Conservation (phyloP, 805 yeast species). For the Saturnispora gosingensis region DNA sequence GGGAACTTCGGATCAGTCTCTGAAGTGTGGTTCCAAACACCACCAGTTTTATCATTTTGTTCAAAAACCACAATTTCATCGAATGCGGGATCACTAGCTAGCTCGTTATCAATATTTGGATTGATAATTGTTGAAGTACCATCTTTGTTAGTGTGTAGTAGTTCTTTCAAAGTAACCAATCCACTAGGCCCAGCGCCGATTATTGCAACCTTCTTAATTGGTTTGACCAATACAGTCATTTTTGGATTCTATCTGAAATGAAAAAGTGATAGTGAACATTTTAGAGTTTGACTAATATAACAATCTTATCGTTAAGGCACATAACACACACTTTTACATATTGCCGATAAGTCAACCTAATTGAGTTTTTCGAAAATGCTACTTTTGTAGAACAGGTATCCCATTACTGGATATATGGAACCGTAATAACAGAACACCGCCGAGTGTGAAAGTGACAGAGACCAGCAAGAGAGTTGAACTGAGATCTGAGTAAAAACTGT, state of each 20-base stretch:
- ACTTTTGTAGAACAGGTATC: no score
- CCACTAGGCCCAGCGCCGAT: constrained; percentile 33
- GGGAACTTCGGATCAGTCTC: constrained; percentile 18
- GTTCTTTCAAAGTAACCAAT: constrained; percentile 24
- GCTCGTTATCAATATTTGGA: not conserved
- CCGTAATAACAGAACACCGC: not conserved
- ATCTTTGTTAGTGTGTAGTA: constrained; percentile 22
- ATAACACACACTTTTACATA: no score
- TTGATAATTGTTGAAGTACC: constrained; percentile 21
- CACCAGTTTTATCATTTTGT: constrained; percentile 30
- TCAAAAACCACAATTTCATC: constrained; percentile 32
- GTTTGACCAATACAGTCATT: not conserved
- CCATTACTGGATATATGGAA: no score
- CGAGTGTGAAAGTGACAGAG: not conserved
- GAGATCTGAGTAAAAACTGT: not conserved
- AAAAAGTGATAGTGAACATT: not conserved
- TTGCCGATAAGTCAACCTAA: not conserved
- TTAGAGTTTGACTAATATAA: not conserved
- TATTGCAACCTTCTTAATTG: constrained; percentile 27
- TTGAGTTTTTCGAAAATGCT: not conserved
- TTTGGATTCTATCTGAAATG: not conserved
- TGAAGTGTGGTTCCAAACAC: constrained; percentile 29
- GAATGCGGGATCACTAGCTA: constrained; percentile 24
- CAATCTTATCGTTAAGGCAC: not conserved
- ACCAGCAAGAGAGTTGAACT: not conserved